Base-by-base conservation (phyloP, 129 eudicot species). In the Smallanthus sonchifolius region DNA sequence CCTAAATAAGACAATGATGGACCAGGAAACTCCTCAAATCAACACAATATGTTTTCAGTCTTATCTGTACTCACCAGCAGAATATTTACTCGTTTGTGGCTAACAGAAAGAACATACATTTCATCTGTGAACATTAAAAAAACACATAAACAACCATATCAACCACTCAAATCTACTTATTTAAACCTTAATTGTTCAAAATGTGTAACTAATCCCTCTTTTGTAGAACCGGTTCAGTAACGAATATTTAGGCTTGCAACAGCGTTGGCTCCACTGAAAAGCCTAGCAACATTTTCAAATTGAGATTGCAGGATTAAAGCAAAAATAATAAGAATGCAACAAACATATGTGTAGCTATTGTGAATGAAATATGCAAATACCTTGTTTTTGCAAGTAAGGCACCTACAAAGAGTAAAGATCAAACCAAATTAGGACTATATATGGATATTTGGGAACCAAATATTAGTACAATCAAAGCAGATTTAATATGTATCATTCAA, bases 91-190 rank as follows among this genome's bases (percentile, higher is more conserved):
- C 85, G 84, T 80, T 81, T 86, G 75, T 94, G 87, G 56, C 81
- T 84, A 15, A 97, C 88, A 52, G 98, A 88, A 77, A 90, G 85
- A 30, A 94, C 98, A 83, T 94, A 94, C 98, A 94, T 94, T 87
- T 94, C 98, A 84, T 94, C 98, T 90, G 92, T 51, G 10, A 70
- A 20, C 30, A 70, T 37, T 10, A 38, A 62, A 37, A 8, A 60
- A 28, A 20, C 30, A 15, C 4, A 24, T 24, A 24, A 24, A 24
- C 30, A 48, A 77, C 10, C 13, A 55, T 19, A 28, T 68, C 47
- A 55, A 55, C 15, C 24, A 55, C 30, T 19, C 20, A 57, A 57
- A 24, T 59, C 16, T 28, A 13, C 66, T 32, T 34, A 60, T 10
- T 30, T 35, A 67, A 55, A 48, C 32, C 44, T 66, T 24, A 51